Percentiles rank a stretch among this genome's conserved stretches.
These are phyloP conservation scores for Chlorella sorokiniana DNA, from an alignment of 139 green algal species.

Conservation along the genomic window DNA sequence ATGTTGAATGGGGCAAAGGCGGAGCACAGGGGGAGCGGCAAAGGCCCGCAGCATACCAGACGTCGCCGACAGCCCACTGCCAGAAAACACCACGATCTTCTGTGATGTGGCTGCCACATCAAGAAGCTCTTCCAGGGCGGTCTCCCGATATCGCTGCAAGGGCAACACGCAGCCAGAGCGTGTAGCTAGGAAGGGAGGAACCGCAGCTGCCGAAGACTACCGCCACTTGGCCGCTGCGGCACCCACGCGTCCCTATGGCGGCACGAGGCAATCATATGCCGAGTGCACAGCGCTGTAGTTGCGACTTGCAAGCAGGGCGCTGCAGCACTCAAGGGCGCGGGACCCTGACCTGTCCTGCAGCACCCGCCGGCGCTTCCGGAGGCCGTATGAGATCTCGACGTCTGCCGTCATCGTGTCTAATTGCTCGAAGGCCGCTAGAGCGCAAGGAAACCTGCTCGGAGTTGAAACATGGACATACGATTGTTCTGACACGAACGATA, in stretches of 20 bases:
- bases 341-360: neutral
- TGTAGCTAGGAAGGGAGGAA: neutral
- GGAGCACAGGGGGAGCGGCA: too few relatives aligned
- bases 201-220: neutral
- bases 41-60: constrained; percentile 56
- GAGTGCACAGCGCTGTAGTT: too few relatives aligned
- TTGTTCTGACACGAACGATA: too few relatives aligned
- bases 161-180: neutral
- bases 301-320: too few relatives aligned
- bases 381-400: neutral
- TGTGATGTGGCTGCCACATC: neutral
- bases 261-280: too few relatives aligned
- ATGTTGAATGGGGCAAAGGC: too few relatives aligned
- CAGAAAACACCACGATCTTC: constrained; percentile 82
- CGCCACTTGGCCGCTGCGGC: too few relatives aligned
- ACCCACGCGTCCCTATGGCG: too few relatives aligned
- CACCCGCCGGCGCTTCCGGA: neutral
- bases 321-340: too few relatives aligned
- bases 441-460: too few relatives aligned
- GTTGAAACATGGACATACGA: too few relatives aligned
- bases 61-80: constrained; percentile 80
- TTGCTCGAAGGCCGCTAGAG: too few relatives aligned
- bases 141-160: neutral
- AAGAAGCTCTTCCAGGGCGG: constrained; percentile 8
- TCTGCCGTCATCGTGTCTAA: neutral